Conservation (phyloP, 148 eudicot species). For the Vaccinium darrowii region DNA sequence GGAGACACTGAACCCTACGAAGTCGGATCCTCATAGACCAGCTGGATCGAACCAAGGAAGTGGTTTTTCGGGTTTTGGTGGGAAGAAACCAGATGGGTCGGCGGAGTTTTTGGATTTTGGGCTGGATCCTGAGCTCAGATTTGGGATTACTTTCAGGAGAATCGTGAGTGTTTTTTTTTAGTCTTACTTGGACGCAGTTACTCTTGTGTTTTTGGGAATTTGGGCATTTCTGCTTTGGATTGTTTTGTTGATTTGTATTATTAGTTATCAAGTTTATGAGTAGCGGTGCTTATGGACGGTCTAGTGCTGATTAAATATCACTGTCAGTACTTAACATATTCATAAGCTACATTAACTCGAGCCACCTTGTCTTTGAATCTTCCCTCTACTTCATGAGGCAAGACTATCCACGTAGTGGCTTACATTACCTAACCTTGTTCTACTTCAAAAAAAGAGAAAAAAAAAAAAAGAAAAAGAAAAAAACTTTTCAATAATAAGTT, state of each 20-base stretch:
- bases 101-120: slow-evolving; percentile 39
- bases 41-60: slow-evolving; percentile 10
- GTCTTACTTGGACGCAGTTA: neutral
- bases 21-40: neutral
- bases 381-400: no score
- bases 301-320: no score
- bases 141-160: slow-evolving; percentile 49
- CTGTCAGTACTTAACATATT: no score
- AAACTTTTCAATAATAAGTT: no score
- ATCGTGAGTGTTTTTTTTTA: slow-evolving; percentile 44
- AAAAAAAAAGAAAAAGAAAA: no score
- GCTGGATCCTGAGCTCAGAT: slow-evolving; percentile 53
- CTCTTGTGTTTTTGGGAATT: neutral
- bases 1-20: slow-evolving; percentile 60
- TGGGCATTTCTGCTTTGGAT: neutral
- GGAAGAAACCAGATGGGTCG: slow-evolving; percentile 27
- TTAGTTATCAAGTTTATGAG: no score
- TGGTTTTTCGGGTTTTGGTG: neutral
- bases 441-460: no score
- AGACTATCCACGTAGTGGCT: no score
- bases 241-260: neutral
- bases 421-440: no score
- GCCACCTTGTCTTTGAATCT: no score
- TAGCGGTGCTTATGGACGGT: no score
- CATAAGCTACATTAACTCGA: no score